A percentile compares a stretch with the other conserved stretches of the same genome.
Conservation (phyloP, 176 grass and related monocot species). For the Thalia dealbata region DNA sequence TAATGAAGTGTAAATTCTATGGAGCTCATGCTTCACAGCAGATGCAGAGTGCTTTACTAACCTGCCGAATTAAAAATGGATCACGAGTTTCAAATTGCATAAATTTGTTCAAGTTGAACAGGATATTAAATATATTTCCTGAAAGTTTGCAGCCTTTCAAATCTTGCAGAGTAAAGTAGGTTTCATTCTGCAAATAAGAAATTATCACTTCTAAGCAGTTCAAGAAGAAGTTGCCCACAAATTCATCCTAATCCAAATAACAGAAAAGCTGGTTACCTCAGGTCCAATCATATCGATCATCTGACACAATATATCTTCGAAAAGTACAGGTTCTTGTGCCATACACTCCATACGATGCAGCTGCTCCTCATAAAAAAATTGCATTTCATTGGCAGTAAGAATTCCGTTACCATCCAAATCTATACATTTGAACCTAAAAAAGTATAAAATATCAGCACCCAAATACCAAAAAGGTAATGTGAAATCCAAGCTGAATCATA, state of each 20-base stretch:
- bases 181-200: conserved; percentile 55
- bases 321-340: conserved; percentile 89
- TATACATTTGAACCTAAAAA: conserved; percentile 82
- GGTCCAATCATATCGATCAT: conserved; percentile 90
- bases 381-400: conserved; percentile 77
- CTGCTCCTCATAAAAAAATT: conserved; percentile 94
- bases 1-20: neutral
- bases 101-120: conserved; percentile 96
- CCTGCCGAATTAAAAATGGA: conserved; percentile 94
- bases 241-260: neutral
- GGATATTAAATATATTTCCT: conserved; percentile 88
- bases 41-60: conserved; percentile 28
- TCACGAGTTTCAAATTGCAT: conserved; percentile 92
- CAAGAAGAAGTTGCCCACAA: neutral
- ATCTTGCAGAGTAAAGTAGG: conserved; percentile 53
- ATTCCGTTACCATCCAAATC: conserved; percentile 89
- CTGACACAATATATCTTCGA: conserved; percentile 90
- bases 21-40: neutral
- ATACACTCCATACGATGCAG: conserved; percentile 98
- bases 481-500: neutral
- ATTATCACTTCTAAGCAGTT: conserved; percentile 3
- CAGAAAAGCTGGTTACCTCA: conserved; percentile 38
- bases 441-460: neutral
- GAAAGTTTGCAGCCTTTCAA: conserved; percentile 68
- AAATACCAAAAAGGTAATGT: neutral